Conservation (phyloP, 305 asterid genomes). For the Fraxinus greggii region DNA sequence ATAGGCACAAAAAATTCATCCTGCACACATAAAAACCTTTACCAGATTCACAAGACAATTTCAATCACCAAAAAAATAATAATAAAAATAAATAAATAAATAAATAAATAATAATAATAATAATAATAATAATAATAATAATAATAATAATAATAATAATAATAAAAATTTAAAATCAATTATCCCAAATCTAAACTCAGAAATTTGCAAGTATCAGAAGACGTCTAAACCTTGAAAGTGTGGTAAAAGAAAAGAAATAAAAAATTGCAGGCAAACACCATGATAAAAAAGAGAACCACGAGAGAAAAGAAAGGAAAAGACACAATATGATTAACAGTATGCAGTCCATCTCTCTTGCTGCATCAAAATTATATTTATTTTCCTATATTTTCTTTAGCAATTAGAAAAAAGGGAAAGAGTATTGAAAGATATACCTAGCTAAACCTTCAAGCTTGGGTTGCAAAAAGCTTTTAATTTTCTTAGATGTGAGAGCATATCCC, state of each 20-base stretch:
- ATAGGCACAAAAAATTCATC: constrained; percentile 1
- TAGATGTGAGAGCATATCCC: constrained; percentile 88
- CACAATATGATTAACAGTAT: not conserved
- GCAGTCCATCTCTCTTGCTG: not conserved
- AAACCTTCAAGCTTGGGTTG: constrained; percentile 81
- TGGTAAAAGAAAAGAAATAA: too few species aligned
- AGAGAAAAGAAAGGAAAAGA: not conserved
- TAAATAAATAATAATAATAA: not conserved
- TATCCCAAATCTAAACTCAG: not conserved
- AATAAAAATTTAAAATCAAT: not conserved
- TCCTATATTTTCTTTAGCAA: not conserved
- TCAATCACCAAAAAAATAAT: not conserved
- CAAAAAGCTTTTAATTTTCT: constrained; percentile 83
- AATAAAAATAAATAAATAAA: not conserved
- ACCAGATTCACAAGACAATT: not conserved
- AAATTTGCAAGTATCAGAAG: not conserved
- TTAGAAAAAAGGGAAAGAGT: not conserved
- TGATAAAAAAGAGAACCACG: not conserved
- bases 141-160: not conserved
- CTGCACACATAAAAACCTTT: constrained; percentile 4
- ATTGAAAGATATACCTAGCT: constrained; percentile 55
- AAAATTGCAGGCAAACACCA: not conserved
- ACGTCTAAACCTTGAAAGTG: not conserved
- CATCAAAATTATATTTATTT: constrained; percentile 7
- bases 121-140: not conserved